Evolutionary conservation across 208 protist genomes (phyloP), one percentile per base, ranked within the genome.

Genomic region (Porcisia deanei): DNA sequence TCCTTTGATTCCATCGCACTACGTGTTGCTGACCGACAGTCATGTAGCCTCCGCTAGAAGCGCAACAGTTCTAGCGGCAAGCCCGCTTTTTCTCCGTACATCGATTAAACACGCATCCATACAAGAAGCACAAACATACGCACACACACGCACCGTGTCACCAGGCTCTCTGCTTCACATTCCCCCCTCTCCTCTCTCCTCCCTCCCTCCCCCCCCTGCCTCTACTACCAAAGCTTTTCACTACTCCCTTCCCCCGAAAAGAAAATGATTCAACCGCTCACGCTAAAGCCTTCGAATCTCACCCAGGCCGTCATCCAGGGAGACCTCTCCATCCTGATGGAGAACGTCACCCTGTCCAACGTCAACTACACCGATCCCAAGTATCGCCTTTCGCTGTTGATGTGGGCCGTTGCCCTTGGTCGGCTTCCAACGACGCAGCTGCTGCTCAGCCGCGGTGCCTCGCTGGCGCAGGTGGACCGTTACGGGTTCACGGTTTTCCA

Each of bases 401-500:
- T 90, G 79, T 92, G 82, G 87, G 88, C 92, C 49, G 84, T 94
- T 39, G 60, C 80, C 34, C 76, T 91, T 55, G 75, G 84, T 30
- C 81, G 85, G 1, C 82, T 92, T 59, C 80, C 85, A 14, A 88
- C 86, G 47, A 73, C 78, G 7, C 81, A 88, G 54, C 63, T 94
- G 16, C 79, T 96, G 25, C 76, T 96, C 70, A 67, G 68, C 64
- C 74, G 76, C 41, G 90, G 90, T 1, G 92, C 92, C 10, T 91
- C 89, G 41, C 52, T 96, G 49, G 79, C 74, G 22, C 79, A 78
- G 59, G 30, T 80, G 41, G 92, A 97, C 83, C 81, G 83, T 3
- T 84, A 88, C 71, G 82, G 86, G 64, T 97, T 94, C 76, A 89
- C 83, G 71, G 81, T 86, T 12, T 68, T 97, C 63, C 92, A 97